Percentiles rank a stretch among this genome's conserved stretches.
phyloP scores from a whole-genome alignment of 2,329 filamentous ascomycete species.

The Bimuria novae-zelandiae region DNA sequence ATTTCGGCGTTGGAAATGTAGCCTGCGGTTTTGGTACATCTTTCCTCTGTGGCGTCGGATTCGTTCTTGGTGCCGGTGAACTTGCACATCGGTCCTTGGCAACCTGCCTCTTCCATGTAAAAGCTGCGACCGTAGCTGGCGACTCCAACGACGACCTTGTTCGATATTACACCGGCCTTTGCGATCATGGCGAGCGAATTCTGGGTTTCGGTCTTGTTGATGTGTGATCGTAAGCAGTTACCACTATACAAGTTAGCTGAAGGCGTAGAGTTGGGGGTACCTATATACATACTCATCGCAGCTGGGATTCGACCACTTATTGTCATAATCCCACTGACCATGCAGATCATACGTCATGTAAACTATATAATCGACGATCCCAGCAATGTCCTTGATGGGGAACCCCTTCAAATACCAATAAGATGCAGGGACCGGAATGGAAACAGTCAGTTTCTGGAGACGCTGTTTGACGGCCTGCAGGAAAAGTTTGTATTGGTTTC shows the following conservation, averaged over 20 bases:
- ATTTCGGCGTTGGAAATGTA: slow-evolving; percentile 51
- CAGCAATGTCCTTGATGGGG: slow-evolving; percentile 23
- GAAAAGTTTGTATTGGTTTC: not conserved
- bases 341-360: slow-evolving; percentile 42
- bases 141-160: slow-evolving; percentile 38
- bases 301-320: not conserved
- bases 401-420: slow-evolving; percentile 34
- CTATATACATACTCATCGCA: not conserved
- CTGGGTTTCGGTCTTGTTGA: slow-evolving; percentile 35
- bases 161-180: slow-evolving; percentile 30
- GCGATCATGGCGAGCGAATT: slow-evolving; percentile 43
- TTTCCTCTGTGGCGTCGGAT: slow-evolving; percentile 37
- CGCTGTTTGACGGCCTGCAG: not conserved
- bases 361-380: slow-evolving; percentile 30
- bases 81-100: slow-evolving; percentile 36
- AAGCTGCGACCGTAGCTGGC: slow-evolving; percentile 40
- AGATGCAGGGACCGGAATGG: slow-evolving; percentile 29
- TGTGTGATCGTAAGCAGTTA: slow-evolving; percentile 11
- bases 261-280: not conserved
- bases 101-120: slow-evolving; percentile 22
- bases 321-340: slow-evolving; percentile 44
- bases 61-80: slow-evolving; percentile 33
- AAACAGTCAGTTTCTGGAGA: slow-evolving; percentile 15
- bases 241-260: not conserved
- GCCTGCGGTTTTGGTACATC: slow-evolving; percentile 46